phyloP scores from a whole-genome alignment of 1,139 yeast genomes.

The Yueomyces sp. region DNA sequence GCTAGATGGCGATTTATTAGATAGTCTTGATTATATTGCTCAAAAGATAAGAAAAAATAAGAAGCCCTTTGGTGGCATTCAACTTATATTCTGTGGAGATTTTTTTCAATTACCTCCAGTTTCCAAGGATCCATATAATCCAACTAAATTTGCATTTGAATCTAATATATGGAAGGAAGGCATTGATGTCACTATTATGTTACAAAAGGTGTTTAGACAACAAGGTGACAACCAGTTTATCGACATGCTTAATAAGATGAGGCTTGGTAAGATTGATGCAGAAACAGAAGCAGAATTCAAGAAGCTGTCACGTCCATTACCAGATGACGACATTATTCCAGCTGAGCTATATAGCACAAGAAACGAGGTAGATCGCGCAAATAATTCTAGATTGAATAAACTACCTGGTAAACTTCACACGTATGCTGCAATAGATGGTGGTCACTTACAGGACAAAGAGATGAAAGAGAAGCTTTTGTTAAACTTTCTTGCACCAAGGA shows the following conservation, averaged over 20 bases:
- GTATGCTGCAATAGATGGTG: slow-evolving; percentile 54
- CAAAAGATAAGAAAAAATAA: slow-evolving; percentile 35
- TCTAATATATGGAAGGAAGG: slow-evolving; percentile 58
- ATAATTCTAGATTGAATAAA: slow-evolving; percentile 38
- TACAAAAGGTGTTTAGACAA: slow-evolving; percentile 82
- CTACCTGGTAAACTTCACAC: slow-evolving; percentile 37
- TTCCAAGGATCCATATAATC: slow-evolving; percentile 22
- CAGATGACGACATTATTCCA: slow-evolving; percentile 56
- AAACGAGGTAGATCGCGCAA: slow-evolving; percentile 72
- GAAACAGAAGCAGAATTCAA: slow-evolving; percentile 44
- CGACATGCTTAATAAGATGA: slow-evolving; percentile 76
- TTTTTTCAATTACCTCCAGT: slow-evolving; percentile 90
- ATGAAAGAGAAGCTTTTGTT: slow-evolving; percentile 34
- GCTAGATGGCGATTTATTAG: slow-evolving; percentile 68
- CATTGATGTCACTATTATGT: slow-evolving; percentile 52
- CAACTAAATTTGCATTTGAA: slow-evolving; percentile 60
- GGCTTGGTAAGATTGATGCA: slow-evolving; percentile 54
- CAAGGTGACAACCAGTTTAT: slow-evolving; percentile 70
- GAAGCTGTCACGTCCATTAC: slow-evolving; percentile 42
- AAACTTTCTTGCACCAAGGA: slow-evolving; percentile 63
- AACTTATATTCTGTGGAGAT: slow-evolving; percentile 75
- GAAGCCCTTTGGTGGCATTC: slow-evolving; percentile 82
- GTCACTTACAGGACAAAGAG: slow-evolving; percentile 35
- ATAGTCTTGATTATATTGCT: slow-evolving; percentile 59
- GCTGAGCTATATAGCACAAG: slow-evolving; percentile 83